Evolutionary conservation across 2,329 filamentous ascomycete species (phyloP).

Genomic region (Magnaporthiopsis rhizophila): DNA sequence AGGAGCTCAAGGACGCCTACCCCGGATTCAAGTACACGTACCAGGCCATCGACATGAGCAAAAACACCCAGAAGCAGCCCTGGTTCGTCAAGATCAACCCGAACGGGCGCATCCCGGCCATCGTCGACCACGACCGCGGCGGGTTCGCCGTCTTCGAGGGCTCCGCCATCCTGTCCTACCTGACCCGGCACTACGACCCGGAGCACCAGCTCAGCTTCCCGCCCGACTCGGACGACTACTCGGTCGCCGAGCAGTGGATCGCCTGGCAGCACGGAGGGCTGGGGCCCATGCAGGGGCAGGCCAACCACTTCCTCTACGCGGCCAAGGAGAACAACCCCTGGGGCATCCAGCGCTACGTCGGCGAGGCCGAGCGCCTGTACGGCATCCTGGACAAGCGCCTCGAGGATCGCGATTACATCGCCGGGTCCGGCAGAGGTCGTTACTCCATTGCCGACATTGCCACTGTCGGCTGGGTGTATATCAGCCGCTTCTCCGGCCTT

Average conservation of each 20-base stretch:
- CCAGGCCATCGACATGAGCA: conserved; percentile 49
- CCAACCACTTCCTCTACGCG: conserved; percentile 29
- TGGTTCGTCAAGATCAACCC: conserved; percentile 15
- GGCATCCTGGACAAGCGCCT: conserved; percentile 17
- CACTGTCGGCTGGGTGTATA: conserved; percentile 14
- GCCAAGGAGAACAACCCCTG: conserved; percentile 13
- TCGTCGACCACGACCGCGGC: conserved; percentile 28
- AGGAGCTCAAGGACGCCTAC: conserved; percentile 60
- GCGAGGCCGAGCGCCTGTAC: conserved; percentile 18
- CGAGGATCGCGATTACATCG: conserved; percentile 5
- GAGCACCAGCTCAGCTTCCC: conserved; percentile 31
- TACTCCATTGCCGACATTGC: conserved; percentile 18
- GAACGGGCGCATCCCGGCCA: conserved; percentile 12
- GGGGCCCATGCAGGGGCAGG: conserved; percentile 34
- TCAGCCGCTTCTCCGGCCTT: background rate
- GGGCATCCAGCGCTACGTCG: conserved; percentile 17
- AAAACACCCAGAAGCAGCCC: conserved; percentile 35
- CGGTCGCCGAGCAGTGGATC: conserved; percentile 32
- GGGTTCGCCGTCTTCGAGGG: conserved; percentile 39
- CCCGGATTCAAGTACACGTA: conserved; percentile 47
- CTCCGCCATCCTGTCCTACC: conserved; percentile 41
- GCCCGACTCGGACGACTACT: conserved; percentile 24
- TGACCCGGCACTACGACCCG: conserved; percentile 36
- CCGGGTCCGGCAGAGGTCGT: conserved; percentile 26
- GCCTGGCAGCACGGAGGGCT: conserved; percentile 34